Conservation (phyloP, 2,329 filamentous ascomycete species). For the Dothideomycetes sp. region DNA sequence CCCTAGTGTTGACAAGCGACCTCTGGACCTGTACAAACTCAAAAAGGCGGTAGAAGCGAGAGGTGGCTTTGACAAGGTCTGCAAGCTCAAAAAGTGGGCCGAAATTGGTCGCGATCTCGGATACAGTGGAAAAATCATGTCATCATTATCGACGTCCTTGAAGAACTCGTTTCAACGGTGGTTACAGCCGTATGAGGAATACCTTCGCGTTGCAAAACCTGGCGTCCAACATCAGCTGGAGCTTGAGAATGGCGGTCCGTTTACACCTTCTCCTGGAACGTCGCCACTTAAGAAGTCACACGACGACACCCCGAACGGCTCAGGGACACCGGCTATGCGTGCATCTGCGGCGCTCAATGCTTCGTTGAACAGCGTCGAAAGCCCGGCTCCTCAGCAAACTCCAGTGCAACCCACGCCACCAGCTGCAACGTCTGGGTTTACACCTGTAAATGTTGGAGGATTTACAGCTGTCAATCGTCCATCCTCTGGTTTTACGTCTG, state of each 20-base stretch:
- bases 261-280: slow-evolving; percentile 68
- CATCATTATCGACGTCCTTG: slow-evolving; percentile 88
- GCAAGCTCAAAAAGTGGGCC: slow-evolving; percentile 97
- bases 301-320: slow-evolving; percentile 37
- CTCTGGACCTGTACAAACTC: slow-evolving; percentile 85
- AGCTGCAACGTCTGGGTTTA: slow-evolving; percentile 46
- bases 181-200: slow-evolving; percentile 95
- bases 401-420: slow-evolving; percentile 16
- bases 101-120: slow-evolving; percentile 94
- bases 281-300: slow-evolving; percentile 57
- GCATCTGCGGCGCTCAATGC: slow-evolving; percentile 50
- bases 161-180: slow-evolving; percentile 98
- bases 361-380: slow-evolving; percentile 26
- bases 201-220: slow-evolving; percentile 80
- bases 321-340: slow-evolving; percentile 58
- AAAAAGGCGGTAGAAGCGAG: slow-evolving; percentile 95
- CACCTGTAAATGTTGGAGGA: slow-evolving; percentile 56
- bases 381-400: slow-evolving; percentile 29
- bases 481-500: slow-evolving; percentile 48
- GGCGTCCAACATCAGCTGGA: slow-evolving; percentile 95
- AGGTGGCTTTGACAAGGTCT: slow-evolving; percentile 92
- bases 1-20: slow-evolving; percentile 95
- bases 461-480: slow-evolving; percentile 58
- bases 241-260: slow-evolving; percentile 81
- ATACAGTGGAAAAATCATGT: slow-evolving; percentile 99